Base-by-base conservation (phyloP, 352 stramenopile species). In the Halophytophthora polymorphica region DNA sequence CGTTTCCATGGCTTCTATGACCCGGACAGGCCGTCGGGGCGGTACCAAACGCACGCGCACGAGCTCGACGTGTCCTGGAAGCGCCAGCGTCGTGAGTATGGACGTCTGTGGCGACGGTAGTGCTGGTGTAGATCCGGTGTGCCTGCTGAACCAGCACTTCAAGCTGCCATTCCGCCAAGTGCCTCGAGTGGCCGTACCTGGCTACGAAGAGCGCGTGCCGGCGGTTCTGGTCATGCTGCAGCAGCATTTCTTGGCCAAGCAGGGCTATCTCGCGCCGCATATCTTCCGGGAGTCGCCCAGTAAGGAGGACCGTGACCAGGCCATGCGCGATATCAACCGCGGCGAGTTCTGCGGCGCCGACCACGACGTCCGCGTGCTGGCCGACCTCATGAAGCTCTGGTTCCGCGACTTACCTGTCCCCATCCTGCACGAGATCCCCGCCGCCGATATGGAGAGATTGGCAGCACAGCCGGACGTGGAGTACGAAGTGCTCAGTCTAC, bases 341-440 rank as follows among this genome's bases (percentile, higher is more conserved):
- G 86, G 84, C 13, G 77, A 70, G 35, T 93, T 93, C 49, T 58
- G 50, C 28, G 85, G 82, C 25, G 71, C 63, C 1, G 61, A 58
- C 17, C 66, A 82, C 25, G 86, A 96, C 40, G 77, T 94, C 39
- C 81, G 89, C 22, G 82, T 96, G 39, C 58, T 95, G 8, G 88
- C 83, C 0, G 89, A 96, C 55, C 65, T 96, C 2, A 86, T 96
- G 64, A 96, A 96, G 56, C 56, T 95, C 36, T 96, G 81, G 78
- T 96, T 96, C 58, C 77, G 88, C 1, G 83, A 95, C 36, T 70
- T 96, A 0, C 79, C 85, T 0, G 54, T 82, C n/a, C 82, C 81
- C 19, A 79, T 96, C 37, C 64, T 96, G 42, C 84, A 95, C 57
- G 64, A 86, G 45, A 77, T 96, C 25, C 76, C 78, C 12, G 53